phyloP scores from a whole-genome alignment of 2,329 filamentous ascomycete species.

The Aquanectria penicillioides region DNA sequence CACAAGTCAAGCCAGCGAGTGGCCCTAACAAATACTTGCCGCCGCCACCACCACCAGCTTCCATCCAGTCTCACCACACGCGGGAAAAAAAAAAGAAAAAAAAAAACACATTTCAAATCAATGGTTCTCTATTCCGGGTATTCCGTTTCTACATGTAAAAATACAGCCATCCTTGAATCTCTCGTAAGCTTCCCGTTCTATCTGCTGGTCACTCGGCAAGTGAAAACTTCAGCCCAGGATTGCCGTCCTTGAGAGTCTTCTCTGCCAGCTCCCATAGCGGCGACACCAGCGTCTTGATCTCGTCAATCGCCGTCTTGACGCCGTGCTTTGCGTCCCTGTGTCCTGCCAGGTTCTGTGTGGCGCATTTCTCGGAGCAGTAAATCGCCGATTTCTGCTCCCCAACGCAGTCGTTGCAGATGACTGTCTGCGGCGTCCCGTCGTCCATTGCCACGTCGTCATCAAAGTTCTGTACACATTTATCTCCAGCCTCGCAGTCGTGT shows the following conservation, averaged over 20 bases:
- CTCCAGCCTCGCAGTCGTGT: slow-evolving; percentile 55
- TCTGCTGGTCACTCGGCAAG: slow-evolving; percentile 30
- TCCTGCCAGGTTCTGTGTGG: slow-evolving; percentile 50
- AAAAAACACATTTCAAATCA: too few species aligned
- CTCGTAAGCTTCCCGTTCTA: too few species aligned
- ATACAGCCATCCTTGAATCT: too few species aligned
- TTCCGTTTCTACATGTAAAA: too few species aligned
- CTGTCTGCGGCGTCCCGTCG: slow-evolving; percentile 40
- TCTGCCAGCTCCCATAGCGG: slow-evolving; percentile 40
- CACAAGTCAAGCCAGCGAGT: too few species aligned
- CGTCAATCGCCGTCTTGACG: slow-evolving; percentile 38
- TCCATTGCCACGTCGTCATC: slow-evolving; percentile 55
- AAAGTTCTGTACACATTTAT: slow-evolving; percentile 50
- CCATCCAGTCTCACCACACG: slow-evolving; percentile 27
- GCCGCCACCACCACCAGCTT: not conserved
- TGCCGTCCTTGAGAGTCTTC: slow-evolving; percentile 43
- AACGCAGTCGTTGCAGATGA: slow-evolving; percentile 56
- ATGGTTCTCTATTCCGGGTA: too few species aligned
- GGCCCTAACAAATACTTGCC: too few species aligned
- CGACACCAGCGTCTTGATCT: slow-evolving; percentile 34
- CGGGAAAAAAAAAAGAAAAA: too few species aligned
- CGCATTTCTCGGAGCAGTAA: slow-evolving; percentile 57
- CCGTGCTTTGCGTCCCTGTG: slow-evolving; percentile 50
- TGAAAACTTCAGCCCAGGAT: slow-evolving; percentile 46
- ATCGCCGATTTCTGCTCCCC: slow-evolving; percentile 46